These are phyloP conservation scores for Nyssa sinensis DNA, from an alignment of 148 eudicot species.

Conservation along the genomic window DNA sequence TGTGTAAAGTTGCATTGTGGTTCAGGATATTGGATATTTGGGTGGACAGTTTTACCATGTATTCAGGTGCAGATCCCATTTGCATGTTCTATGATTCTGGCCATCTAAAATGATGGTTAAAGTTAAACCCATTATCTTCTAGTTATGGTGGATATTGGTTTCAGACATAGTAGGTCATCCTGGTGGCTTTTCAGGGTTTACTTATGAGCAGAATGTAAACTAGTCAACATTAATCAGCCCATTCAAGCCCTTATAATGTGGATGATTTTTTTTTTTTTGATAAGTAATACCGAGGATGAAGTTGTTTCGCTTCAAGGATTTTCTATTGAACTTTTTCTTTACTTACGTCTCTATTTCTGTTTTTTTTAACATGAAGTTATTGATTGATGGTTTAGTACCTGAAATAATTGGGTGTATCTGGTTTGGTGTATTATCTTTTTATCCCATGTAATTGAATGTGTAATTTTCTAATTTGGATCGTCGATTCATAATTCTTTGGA, in stretches of 20 bases:
- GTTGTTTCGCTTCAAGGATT: neutral
- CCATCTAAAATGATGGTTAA: neutral
- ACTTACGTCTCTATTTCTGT: neutral
- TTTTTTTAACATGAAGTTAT: neutral
- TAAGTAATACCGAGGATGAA: neutral
- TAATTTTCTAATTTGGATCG: neutral
- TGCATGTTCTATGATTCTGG: neutral
- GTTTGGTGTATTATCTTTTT: neutral
- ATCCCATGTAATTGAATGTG: neutral
- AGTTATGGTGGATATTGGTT: neutral
- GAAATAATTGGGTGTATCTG: neutral
- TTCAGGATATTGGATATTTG: no score
- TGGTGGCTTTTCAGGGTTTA: neutral
- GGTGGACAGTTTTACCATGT: neutral
- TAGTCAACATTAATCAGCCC: neutral
- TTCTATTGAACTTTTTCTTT: neutral
- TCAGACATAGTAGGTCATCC: neutral
- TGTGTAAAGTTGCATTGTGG: neutral
- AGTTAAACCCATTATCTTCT: neutral
- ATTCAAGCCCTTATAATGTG: neutral
- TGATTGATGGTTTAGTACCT: neutral
- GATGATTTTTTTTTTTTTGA: no score
- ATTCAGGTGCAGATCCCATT: neutral
- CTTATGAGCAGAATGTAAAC: neutral
- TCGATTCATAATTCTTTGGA: neutral